A percentile compares a stretch with the other conserved stretches of the same genome.
These are phyloP conservation scores for Monosporascus ibericus DNA, from an alignment of 2,329 filamentous ascomycete species.

Conservation along the genomic window DNA sequence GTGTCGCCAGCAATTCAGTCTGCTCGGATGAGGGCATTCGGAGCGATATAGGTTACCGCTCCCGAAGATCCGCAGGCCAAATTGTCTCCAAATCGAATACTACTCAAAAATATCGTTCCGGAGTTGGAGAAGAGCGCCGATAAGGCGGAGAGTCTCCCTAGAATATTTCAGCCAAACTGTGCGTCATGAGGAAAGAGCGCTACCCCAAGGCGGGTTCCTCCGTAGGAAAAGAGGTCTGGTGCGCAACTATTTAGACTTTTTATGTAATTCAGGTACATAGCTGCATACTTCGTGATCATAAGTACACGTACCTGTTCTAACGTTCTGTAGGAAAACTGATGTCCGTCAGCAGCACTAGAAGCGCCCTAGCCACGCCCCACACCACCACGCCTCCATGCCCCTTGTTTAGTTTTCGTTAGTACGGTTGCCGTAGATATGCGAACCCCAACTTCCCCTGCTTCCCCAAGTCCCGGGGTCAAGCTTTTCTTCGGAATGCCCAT, in stretches of 20 bases:
- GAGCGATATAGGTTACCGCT: slow-evolving; percentile 11
- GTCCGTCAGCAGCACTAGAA: no score
- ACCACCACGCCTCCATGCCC: no score
- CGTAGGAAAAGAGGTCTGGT: no score
- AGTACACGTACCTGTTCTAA: no score
- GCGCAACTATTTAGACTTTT: no score
- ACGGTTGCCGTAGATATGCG: no score
- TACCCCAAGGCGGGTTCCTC: slow-evolving; percentile 1
- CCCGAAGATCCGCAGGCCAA: background rate
- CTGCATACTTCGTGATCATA: no score
- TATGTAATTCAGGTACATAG: no score
- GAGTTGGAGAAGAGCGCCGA: slow-evolving; percentile 26
- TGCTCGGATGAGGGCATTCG: slow-evolving; percentile 28
- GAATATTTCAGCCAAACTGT: slow-evolving; percentile 8
- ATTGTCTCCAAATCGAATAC: slow-evolving; percentile 7
- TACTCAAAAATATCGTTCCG: slow-evolving; percentile 11
- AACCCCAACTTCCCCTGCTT: background rate
- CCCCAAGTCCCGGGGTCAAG: background rate
- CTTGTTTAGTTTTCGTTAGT: no score
- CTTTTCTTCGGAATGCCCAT: background rate
- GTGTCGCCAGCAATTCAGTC: slow-evolving; percentile 25
- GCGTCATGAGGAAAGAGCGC: background rate
- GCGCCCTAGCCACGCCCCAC: no score
- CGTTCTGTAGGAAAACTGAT: no score
- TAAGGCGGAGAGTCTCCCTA: slow-evolving; percentile 8